Evolutionary conservation across 2,329 filamentous ascomycete species (phyloP).

Genomic region (Colletotrichum cordylinicola): DNA sequence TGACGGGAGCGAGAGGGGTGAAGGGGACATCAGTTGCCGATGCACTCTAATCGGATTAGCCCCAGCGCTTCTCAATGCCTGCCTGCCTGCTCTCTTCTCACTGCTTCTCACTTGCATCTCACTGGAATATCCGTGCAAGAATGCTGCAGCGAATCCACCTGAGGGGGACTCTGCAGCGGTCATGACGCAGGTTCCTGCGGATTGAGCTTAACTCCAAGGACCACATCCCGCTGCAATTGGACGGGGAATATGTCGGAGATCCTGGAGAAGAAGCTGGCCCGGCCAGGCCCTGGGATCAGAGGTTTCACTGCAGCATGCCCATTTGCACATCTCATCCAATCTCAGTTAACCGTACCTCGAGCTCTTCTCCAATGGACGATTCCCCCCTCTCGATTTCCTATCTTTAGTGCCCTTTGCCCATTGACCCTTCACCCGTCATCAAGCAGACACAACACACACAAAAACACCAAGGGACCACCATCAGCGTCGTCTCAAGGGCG

Average conservation of each 20-base stretch:
- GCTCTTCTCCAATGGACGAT: background rate
- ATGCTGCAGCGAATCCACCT: background rate
- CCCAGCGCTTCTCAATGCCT: background rate
- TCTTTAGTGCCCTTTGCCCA: background rate
- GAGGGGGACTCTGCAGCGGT: background rate
- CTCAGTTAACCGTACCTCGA: background rate
- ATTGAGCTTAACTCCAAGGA: slow-evolving; percentile 16
- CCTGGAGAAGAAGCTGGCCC: slow-evolving; percentile 6
- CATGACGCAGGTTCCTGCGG: slow-evolving; percentile 19
- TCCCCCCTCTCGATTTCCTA: background rate
- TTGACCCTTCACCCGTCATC: background rate
- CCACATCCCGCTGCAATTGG: slow-evolving; percentile 2
- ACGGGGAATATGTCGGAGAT: slow-evolving; percentile 17
- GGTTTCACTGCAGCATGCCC: background rate
- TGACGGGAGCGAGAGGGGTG: background rate
- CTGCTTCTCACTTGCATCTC: background rate
- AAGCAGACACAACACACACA: background rate
- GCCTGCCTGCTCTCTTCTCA: background rate
- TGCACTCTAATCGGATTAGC: background rate
- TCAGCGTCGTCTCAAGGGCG: background rate
- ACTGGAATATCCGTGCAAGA: background rate
- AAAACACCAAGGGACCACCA: background rate
- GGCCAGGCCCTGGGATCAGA: background rate
- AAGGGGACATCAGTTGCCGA: background rate
- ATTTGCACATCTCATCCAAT: background rate